These are phyloP conservation scores for Draba incana DNA, from an alignment of 345 rosid species.

Conservation along the genomic window DNA sequence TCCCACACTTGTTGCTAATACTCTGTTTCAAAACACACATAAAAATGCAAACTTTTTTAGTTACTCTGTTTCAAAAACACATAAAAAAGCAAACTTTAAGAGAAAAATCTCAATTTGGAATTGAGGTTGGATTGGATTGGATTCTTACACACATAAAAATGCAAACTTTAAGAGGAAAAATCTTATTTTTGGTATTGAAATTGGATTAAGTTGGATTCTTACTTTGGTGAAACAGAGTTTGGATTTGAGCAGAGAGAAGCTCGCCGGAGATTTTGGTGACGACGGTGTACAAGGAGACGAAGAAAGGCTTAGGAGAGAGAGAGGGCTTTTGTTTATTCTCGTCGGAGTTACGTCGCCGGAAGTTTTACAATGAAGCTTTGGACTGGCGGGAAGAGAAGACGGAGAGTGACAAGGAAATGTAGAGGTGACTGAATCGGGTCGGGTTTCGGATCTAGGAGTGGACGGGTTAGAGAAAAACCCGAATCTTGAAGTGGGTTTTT, in stretches of 20 bases:
- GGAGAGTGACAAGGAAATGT: constrained; percentile 63
- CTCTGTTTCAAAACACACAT: constrained; percentile 39
- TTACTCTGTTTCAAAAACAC: too few species aligned
- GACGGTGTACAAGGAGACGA: constrained; percentile 46
- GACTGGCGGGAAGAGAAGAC: constrained; percentile 59
- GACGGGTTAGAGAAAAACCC: constrained; percentile 84
- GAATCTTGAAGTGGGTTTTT: constrained; percentile 55
- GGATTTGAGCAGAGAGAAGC: constrained; percentile 70
- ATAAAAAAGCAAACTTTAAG: too few species aligned
- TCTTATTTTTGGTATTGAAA: not conserved
- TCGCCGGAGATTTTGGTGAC: constrained; percentile 75
- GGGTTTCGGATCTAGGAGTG: constrained; percentile 67
- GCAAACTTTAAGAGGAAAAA: not conserved
- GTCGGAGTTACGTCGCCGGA: constrained; percentile 36
- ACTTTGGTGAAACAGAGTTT: constrained; percentile 71
- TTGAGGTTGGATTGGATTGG: too few species aligned
- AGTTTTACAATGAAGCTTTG: constrained; percentile 61
- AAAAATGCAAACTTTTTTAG: not conserved
- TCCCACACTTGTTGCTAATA: constrained; percentile 56
- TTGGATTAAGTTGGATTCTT: constrained; percentile 10
- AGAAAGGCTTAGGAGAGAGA: constrained; percentile 47
- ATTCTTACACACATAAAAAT: not conserved
- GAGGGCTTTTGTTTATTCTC: constrained; percentile 45
- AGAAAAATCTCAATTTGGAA: too few species aligned
- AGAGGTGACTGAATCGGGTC: constrained; percentile 46